Evolutionary conservation across 441 rosid species (phyloP), one percentile per base, ranked within the genome.

Genomic region (Erysimum cheiri): DNA sequence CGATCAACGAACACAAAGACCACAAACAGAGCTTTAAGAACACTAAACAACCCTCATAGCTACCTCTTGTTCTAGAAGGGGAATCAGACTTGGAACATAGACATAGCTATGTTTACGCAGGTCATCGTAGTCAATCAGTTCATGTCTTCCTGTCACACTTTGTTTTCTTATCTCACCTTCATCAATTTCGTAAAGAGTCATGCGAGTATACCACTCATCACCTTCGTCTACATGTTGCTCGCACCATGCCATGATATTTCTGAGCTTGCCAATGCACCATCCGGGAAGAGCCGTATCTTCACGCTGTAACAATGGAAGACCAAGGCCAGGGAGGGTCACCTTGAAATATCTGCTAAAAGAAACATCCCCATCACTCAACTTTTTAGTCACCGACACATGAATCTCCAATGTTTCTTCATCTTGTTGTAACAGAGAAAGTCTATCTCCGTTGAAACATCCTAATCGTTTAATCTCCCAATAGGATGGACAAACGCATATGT

Each of bases 381-480:
- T 41, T 15, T 41, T 41, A 13, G 46, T n/a, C 17, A 41, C 6
- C 8, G 8, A 41, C 46, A 41, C 46, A n/a, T 5, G 17, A 41
- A 41, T 41, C 17, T 41, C 8, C 15, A 17, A 0, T 41, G 19
- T 5, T 41, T 6, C 19, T n/a, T n/a, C 47, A 41, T n/a, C 17
- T 41, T 41, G 47, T n/a, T 6, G 15, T n/a, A 41, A 41, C 17
- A 41, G 15, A 41, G 47, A 41, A 14, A 41, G 17, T n/a, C 17
- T n/a, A 41, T 41, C 47, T 41, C 47, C 47, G 14, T n/a, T n/a
- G 47, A n/a, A 41, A 41, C 47, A 41, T n/a, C 14, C 47, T 41
- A 41, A 41, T 41, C 46, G 17, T n/a, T 5, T 13, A 5, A 6
- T 5, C n/a, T 2, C 5, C 46, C 46, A 41, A 41, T 13, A 41